Evolutionary conservation across 2,329 filamentous ascomycete species (phyloP).

Genomic region (Didymella exigua): DNA sequence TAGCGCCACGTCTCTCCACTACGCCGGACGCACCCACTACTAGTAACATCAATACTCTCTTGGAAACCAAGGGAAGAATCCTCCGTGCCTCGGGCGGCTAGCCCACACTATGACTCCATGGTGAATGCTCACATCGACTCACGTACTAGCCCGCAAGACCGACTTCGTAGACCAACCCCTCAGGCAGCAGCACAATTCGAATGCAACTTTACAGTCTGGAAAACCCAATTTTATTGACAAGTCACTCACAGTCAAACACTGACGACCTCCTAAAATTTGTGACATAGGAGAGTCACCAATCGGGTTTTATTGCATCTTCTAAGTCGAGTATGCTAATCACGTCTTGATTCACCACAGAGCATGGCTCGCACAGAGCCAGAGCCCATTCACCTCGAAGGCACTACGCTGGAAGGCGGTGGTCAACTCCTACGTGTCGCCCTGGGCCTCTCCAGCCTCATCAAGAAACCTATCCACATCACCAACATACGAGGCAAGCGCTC

Average conservation of each 20-base stretch:
- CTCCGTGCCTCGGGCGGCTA: background rate
- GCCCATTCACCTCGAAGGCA: constrained; percentile 55
- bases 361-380: constrained; percentile 14
- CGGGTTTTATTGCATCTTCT: background rate
- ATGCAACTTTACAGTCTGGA: background rate
- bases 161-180: background rate
- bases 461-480: constrained; percentile 56
- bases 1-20: background rate
- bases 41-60: too few species aligned
- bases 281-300: too few species aligned
- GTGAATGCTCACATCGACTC: constrained; percentile 24
- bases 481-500: constrained; percentile 60
- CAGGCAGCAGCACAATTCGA: background rate
- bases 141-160: background rate
- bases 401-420: constrained; percentile 66
- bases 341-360: background rate
- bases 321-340: background rate
- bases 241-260: background rate
- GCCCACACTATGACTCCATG: constrained; percentile 22
- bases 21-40: background rate
- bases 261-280: too few species aligned
- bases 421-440: constrained; percentile 65
- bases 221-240: background rate
- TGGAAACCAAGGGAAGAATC: background rate
- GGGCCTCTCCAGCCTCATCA: constrained; percentile 60